These are phyloP conservation scores for Trypanosoma theileri DNA, from an alignment of 208 protist genomes.

Conservation along the genomic window DNA sequence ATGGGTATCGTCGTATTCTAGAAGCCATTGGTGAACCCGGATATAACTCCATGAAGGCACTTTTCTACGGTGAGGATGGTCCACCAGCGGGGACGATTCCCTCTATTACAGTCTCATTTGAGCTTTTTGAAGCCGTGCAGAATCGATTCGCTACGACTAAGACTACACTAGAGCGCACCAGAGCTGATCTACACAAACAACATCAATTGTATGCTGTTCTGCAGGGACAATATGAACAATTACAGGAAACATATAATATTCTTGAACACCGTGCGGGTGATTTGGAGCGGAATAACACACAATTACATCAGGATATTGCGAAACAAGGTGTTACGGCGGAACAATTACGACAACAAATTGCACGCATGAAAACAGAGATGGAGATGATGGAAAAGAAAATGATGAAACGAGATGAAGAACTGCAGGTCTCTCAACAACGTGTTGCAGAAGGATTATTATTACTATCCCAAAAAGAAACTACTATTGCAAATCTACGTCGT, in stretches of 20 bases:
- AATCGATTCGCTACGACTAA: constrained; percentile 74
- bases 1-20: constrained; percentile 67
- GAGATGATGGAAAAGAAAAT: constrained; percentile 60
- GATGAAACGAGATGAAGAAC: constrained; percentile 58
- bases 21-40: constrained; percentile 63
- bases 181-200: constrained; percentile 56
- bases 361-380: constrained; percentile 49
- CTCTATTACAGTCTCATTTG: constrained; percentile 76
- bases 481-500: constrained; percentile 64
- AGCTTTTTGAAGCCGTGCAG: constrained; percentile 86
- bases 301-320: constrained; percentile 64
- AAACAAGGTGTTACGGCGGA: constrained; percentile 71
- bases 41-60: constrained; percentile 60
- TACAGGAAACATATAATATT: constrained; percentile 51
- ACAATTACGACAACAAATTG: constrained; percentile 65
- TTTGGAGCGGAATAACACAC: constrained; percentile 62
- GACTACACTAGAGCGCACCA: constrained; percentile 68
- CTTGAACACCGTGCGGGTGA: constrained; percentile 51
- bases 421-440: constrained; percentile 61
- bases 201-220: constrained; percentile 70
- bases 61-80: constrained; percentile 51
- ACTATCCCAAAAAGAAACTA: constrained; percentile 79
- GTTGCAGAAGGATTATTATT: constrained; percentile 70
- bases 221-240: constrained; percentile 42
- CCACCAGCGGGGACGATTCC: constrained; percentile 62